Conservation (phyloP, 1,284 basidiomycete species). For the Puccinia brachypodii region DNA sequence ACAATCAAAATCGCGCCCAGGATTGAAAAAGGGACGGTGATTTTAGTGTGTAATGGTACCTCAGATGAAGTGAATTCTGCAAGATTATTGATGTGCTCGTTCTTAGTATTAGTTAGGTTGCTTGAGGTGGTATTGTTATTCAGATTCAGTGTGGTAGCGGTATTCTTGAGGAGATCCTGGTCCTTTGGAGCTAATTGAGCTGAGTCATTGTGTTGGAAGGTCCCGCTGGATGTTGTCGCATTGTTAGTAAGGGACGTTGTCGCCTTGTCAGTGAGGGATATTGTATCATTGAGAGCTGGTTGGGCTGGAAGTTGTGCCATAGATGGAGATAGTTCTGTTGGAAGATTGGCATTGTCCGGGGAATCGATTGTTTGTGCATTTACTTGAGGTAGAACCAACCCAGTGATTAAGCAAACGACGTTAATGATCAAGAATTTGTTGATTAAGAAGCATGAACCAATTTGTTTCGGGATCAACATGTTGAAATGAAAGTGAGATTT, state of each 20-base stretch:
- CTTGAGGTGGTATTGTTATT: background rate
- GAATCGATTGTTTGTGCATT: background rate
- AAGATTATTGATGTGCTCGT: background rate
- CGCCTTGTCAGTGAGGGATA: background rate
- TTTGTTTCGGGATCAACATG: background rate
- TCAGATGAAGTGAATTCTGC: background rate
- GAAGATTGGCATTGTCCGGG: background rate
- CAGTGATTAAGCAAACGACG: background rate
- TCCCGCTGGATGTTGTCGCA: background rate
- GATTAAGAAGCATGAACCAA: background rate
- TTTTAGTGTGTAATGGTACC: slow-evolving; percentile 14
- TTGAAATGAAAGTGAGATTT: background rate
- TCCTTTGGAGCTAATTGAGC: background rate
- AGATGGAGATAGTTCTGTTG: too few relatives aligned
- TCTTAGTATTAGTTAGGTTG: background rate
- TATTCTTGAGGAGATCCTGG: background rate
- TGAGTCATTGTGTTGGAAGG: background rate
- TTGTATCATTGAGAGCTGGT: background rate
- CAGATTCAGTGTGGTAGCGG: background rate
- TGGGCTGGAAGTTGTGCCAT: background rate
- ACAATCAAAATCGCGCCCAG: slow-evolving; percentile 30
- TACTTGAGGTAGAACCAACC: background rate
- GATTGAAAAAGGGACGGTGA: slow-evolving; percentile 36
- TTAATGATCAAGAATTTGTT: background rate
- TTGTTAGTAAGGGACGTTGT: background rate